Evolutionary conservation across 371 early-diverging fungal genomes (phyloP).

Genomic region (Catenaria anguillulae): DNA sequence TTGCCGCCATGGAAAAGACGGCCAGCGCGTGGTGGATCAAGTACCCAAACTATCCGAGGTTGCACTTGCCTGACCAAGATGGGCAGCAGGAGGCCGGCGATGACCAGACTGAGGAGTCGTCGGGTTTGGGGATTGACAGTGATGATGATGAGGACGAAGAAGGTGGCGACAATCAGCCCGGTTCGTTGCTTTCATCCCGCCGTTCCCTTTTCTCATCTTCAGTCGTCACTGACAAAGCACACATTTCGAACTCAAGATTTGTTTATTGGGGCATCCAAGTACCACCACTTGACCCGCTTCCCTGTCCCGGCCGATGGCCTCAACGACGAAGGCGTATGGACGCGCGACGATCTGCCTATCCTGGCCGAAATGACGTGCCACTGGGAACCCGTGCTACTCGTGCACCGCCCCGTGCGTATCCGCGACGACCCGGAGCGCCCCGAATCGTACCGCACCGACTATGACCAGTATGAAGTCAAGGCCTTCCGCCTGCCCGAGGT

Average conservation of each 20-base stretch:
- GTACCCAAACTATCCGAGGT: background rate
- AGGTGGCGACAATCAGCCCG: background rate
- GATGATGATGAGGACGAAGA: background rate
- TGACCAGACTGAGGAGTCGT: no score
- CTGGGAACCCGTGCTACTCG: background rate
- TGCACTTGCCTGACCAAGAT: background rate
- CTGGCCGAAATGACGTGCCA: background rate
- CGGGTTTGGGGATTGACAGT: no score
- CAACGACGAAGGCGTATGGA: background rate
- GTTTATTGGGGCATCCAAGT: no score
- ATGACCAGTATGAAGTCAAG: no score
- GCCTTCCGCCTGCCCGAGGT: no score
- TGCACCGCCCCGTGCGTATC: no score
- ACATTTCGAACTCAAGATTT: no score
- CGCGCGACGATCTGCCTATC: background rate
- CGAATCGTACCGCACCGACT: no score
- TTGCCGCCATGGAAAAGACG: background rate
- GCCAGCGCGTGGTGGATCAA: background rate
- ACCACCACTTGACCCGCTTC: background rate
- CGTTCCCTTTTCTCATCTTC: no score
- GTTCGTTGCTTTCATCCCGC: background rate
- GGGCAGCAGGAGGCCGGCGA: no score
- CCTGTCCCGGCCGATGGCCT: background rate
- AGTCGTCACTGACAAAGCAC: no score
- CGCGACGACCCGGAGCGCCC: no score